Evolutionary conservation across 805 yeast genomes (phyloP).

Genomic region (Cyberlindnera mycetangii): DNA sequence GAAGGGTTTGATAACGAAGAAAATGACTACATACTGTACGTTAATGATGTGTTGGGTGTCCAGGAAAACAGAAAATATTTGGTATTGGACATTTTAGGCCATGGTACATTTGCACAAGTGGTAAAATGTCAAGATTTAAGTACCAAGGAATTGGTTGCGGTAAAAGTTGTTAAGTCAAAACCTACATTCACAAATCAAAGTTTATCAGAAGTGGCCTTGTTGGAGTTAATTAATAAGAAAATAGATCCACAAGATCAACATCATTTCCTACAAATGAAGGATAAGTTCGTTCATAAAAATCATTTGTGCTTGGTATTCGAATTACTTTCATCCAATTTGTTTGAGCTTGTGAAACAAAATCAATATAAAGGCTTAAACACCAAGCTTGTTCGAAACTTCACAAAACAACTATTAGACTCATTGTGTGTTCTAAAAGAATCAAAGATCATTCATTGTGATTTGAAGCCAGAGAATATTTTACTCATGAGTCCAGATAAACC

Average conservation of each 20-base stretch:
- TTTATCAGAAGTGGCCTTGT: conserved; percentile 80
- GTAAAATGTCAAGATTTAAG: conserved; percentile 79
- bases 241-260: conserved; percentile 69
- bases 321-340: conserved; percentile 78
- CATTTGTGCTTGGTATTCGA: conserved; percentile 94
- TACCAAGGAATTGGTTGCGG: conserved; percentile 82
- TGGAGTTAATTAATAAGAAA: conserved; percentile 75
- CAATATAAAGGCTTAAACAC: conserved; percentile 88
- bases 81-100: conserved; percentile 88
- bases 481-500: conserved; percentile 64
- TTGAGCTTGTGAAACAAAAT: conserved; percentile 88
- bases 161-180: conserved; percentile 88
- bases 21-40: conserved; percentile 87
- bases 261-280: conserved; percentile 74
- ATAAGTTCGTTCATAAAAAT: conserved; percentile 86
- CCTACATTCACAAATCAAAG: conserved; percentile 91
- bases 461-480: conserved; percentile 93
- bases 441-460: conserved; percentile 90
- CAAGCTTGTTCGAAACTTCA: conserved; percentile 70
- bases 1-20: conserved; percentile 87
- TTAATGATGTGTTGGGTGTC: conserved; percentile 86
- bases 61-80: conserved; percentile 84
- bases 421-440: conserved; percentile 76
- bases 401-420: conserved; percentile 80
- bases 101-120: conserved; percentile 98